Evolutionary conservation across 805 yeast genomes (phyloP).

Genomic region (Ogataea pilisensis): DNA sequence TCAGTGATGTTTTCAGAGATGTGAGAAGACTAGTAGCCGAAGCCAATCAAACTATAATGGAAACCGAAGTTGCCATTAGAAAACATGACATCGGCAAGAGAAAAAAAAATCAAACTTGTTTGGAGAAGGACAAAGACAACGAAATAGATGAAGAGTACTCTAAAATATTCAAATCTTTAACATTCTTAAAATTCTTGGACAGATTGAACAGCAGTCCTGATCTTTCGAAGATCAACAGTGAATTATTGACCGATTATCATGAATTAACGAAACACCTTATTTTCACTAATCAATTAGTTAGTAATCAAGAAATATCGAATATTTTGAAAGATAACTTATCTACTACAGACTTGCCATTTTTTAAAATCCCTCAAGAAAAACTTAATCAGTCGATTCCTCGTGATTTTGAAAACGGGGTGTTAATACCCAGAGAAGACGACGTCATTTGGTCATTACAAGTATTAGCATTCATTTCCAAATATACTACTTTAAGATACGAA

Average conservation of each 20-base stretch:
- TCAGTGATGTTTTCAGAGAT: slow-evolving; percentile 24
- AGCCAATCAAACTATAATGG: slow-evolving; percentile 25
- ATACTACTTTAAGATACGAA: slow-evolving; percentile 69
- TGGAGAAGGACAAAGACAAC: slow-evolving; percentile 3
- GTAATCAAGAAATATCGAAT: slow-evolving; percentile 27
- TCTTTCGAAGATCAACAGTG: slow-evolving; percentile 16
- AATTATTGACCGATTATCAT: slow-evolving; percentile 19
- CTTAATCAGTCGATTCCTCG: slow-evolving; percentile 40
- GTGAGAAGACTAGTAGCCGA: slow-evolving; percentile 25
- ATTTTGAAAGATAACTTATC: slow-evolving; percentile 21
- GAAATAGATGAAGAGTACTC: slow-evolving; percentile 23
- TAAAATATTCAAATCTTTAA: slow-evolving; percentile 23
- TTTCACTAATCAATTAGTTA: slow-evolving; percentile 24
- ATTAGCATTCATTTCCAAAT: slow-evolving; percentile 89
- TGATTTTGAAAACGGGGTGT: slow-evolving; percentile 57
- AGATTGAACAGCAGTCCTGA: slow-evolving; percentile 24
- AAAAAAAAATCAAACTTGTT: slow-evolving; percentile 5
- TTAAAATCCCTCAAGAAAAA: slow-evolving; percentile 19
- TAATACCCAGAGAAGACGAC: slow-evolving; percentile 91
- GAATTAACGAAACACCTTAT: slow-evolving; percentile 23
- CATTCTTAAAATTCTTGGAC: slow-evolving; percentile 27
- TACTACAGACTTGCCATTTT: slow-evolving; percentile 17
- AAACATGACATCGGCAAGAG: slow-evolving; percentile 18
- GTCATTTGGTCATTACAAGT: slow-evolving; percentile 91
- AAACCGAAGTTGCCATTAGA: slow-evolving; percentile 26